Conservation (phyloP, 2,329 filamentous ascomycete species). For the Colletotrichum sp. region DNA sequence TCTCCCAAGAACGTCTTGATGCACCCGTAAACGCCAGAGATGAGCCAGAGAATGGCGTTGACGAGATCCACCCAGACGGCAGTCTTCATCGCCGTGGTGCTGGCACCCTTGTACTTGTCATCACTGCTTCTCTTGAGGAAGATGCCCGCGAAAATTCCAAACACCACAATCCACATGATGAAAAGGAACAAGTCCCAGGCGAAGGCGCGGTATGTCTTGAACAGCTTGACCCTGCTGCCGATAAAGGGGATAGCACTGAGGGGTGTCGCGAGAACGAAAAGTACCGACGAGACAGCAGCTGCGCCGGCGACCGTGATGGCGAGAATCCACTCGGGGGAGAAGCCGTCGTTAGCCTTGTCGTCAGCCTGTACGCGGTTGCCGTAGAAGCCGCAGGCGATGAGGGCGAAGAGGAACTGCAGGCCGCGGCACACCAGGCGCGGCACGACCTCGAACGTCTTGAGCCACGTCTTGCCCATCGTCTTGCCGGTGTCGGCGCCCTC, state of each 20-base stretch:
- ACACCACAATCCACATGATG: conserved; percentile 67
- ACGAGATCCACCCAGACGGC: conserved; percentile 76
- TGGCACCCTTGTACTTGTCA: conserved; percentile 49
- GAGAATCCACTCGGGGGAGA: conserved; percentile 66
- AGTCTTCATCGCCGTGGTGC: conserved; percentile 64
- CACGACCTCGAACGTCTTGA: conserved; percentile 51
- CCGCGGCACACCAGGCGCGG: conserved; percentile 62
- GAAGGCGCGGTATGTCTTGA: conserved; percentile 49
- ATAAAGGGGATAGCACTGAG: conserved; percentile 36
- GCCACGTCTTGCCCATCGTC: conserved; percentile 46
- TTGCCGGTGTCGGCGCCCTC: conserved; percentile 43
- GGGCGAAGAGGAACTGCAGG: conserved; percentile 72
- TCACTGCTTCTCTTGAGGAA: conserved; percentile 68
- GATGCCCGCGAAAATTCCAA: conserved; percentile 75
- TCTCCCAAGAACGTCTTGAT: conserved; percentile 46
- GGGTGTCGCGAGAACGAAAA: conserved; percentile 44
- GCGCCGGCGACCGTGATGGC: conserved; percentile 64
- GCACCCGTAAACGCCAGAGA: conserved; percentile 47
- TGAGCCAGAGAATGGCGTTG: conserved; percentile 71
- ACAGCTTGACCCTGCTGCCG: conserved; percentile 35
- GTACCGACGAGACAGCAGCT: conserved; percentile 55
- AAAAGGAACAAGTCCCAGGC: conserved; percentile 49
- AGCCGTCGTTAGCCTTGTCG: conserved; percentile 36
- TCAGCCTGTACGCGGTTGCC: conserved; percentile 63
- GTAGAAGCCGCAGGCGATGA: conserved; percentile 74